These are phyloP conservation scores for Lipomyces starkeyi DNA, from an alignment of 805 yeast genomes.

Conservation along the genomic window DNA sequence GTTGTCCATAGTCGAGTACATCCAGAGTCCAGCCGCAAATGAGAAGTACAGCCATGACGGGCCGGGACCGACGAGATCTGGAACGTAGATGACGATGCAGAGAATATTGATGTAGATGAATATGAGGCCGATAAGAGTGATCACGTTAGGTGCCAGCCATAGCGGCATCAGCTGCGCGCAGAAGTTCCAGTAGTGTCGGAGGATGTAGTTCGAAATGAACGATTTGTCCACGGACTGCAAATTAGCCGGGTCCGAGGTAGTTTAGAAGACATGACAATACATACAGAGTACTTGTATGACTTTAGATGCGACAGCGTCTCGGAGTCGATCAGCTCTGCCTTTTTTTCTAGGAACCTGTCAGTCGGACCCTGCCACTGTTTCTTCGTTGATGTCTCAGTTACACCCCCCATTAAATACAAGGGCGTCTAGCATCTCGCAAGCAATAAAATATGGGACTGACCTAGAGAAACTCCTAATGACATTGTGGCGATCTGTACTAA, in stretches of 20 bases:
- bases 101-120: conserved; percentile 69
- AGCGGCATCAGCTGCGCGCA: conserved; percentile 82
- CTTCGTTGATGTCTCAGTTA: too few species aligned
- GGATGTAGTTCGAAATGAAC: conserved; percentile 70
- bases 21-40: conserved; percentile 80
- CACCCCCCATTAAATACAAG: neutral
- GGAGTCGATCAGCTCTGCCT: conserved; percentile 33
- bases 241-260: conserved; percentile 21
- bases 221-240: conserved; percentile 75
- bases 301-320: conserved; percentile 40
- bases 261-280: conserved; percentile 16
- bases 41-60: conserved; percentile 82
- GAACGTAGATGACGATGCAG: conserved; percentile 73
- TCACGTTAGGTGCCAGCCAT: conserved; percentile 93
- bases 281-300: conserved; percentile 42
- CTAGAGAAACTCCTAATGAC: neutral
- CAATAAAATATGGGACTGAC: neutral
- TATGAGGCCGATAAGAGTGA: conserved; percentile 78
- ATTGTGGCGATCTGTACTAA: neutral
- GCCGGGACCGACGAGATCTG: conserved; percentile 60
- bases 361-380: too few species aligned
- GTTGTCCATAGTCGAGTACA: conserved; percentile 96
- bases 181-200: conserved; percentile 85
- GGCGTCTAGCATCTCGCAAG: neutral
- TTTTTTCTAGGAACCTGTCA: conserved; percentile 9